Conservation (phyloP, 2,329 filamentous ascomycete genomes). For the Clonostachys chloroleuca region DNA sequence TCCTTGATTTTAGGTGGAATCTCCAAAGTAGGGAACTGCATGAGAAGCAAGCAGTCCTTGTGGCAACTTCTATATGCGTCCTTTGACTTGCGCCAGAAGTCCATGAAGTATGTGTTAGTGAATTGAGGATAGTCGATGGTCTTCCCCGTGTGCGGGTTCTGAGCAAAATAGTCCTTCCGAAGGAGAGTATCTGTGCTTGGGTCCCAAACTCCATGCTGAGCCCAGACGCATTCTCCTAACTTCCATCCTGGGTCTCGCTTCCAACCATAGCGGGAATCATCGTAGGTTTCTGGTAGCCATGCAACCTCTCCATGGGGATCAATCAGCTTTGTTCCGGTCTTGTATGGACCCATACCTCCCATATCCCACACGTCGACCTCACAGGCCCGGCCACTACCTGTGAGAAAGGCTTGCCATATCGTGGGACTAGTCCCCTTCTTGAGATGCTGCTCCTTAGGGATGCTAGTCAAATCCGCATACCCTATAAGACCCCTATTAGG, state of each 20-base stretch:
- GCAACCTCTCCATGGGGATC: constrained; percentile 83
- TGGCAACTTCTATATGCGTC: constrained; percentile 73
- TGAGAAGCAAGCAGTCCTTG: constrained; percentile 78
- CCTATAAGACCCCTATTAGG: constrained; percentile 87
- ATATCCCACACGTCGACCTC: constrained; percentile 93
- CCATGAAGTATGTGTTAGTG: constrained; percentile 88
- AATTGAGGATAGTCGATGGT: constrained; percentile 78
- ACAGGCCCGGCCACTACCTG: constrained; percentile 84
- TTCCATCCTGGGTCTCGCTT: constrained; percentile 85
- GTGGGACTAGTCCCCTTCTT: constrained; percentile 93
- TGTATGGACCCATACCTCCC: constrained; percentile 87
- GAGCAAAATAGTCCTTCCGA: constrained; percentile 83
- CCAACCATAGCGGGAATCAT: constrained; percentile 87
- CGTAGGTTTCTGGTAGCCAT: constrained; percentile 79
- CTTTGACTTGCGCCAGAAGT: constrained; percentile 73
- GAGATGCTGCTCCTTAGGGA: constrained; percentile 83
- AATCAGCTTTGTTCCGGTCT: constrained; percentile 75
- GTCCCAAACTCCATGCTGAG: constrained; percentile 95
- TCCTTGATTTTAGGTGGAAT: constrained; percentile 85
- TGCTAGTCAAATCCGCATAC: constrained; percentile 72
- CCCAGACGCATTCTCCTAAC: constrained; percentile 93
- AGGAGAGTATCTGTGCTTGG: constrained; percentile 70
- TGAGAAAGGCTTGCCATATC: constrained; percentile 88
- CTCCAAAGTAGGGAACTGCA: constrained; percentile 88
- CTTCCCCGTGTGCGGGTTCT: constrained; percentile 69